These are phyloP conservation scores for Passalora sequoiae DNA, from an alignment of 2,329 filamentous ascomycete species.

Conservation along the genomic window DNA sequence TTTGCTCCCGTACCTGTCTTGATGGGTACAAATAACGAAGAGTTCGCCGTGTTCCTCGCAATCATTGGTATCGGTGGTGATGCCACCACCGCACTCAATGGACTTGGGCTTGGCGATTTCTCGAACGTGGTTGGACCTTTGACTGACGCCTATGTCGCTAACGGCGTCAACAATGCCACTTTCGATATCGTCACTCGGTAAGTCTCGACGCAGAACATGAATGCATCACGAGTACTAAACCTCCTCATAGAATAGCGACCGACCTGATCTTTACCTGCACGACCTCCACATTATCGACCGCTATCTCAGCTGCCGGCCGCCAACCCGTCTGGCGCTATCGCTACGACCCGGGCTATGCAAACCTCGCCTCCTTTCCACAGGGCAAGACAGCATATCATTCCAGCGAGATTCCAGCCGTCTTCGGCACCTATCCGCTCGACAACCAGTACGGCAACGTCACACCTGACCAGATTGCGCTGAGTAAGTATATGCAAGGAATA, in stretches of 20 bases:
- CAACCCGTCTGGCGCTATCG: slow-evolving; percentile 28
- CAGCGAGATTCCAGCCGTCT: slow-evolving; percentile 30
- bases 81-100: too few relatives aligned
- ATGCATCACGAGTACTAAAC: too few relatives aligned
- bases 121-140: too few relatives aligned
- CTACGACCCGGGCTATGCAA: slow-evolving; percentile 30
- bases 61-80: slow-evolving; percentile 22
- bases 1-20: slow-evolving; percentile 23
- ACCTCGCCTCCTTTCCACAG: slow-evolving; percentile 19
- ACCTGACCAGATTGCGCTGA: slow-evolving; percentile 16
- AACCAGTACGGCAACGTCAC: slow-evolving; percentile 16
- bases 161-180: too few relatives aligned
- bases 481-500: slow-evolving; percentile 18
- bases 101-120: too few relatives aligned
- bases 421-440: slow-evolving; percentile 20
- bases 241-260: slow-evolving; percentile 10
- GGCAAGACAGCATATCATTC: slow-evolving; percentile 32
- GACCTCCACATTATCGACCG: slow-evolving; percentile 14
- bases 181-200: too few relatives aligned
- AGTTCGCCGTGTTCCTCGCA: slow-evolving; percentile 23
- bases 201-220: too few relatives aligned
- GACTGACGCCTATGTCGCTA: too few relatives aligned
- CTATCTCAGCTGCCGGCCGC: slow-evolving; percentile 12
- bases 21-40: slow-evolving; percentile 27
- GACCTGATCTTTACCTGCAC: slow-evolving; percentile 28